Percentiles rank a stretch among this genome's conserved stretches.
These are phyloP conservation scores for Pleurotus platypus DNA, from an alignment of 768 basidiomycete species.

Conservation along the genomic window DNA sequence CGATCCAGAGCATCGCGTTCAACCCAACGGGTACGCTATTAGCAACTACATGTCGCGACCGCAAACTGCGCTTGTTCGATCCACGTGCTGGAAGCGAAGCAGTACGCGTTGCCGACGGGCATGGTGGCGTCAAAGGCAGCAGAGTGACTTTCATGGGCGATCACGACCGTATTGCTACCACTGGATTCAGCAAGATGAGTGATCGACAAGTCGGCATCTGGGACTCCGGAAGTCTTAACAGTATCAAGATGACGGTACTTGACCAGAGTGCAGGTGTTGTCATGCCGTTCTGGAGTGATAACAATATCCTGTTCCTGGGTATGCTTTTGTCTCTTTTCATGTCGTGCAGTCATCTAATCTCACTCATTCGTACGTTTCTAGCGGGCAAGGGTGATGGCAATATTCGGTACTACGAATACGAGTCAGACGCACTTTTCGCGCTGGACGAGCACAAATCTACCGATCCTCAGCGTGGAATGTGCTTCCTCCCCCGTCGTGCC, in stretches of 20 bases:
- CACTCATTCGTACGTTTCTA: slow-evolving; percentile 15
- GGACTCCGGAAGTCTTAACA: slow-evolving; percentile 77
- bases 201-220: slow-evolving; percentile 89
- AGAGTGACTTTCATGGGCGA: slow-evolving; percentile 91
- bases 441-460: slow-evolving; percentile 84
- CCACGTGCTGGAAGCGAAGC: slow-evolving; percentile 80
- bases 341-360: slow-evolving; percentile 1
- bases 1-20: slow-evolving; percentile 83
- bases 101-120: slow-evolving; percentile 79
- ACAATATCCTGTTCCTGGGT: slow-evolving; percentile 86
- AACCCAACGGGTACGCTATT: slow-evolving; percentile 77
- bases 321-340: slow-evolving; percentile 15
- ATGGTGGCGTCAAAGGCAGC: slow-evolving; percentile 90
- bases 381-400: slow-evolving; percentile 98
- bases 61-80: slow-evolving; percentile 90
- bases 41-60: slow-evolving; percentile 89
- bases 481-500: slow-evolving; percentile 90
- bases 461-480: slow-evolving; percentile 95
- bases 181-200: slow-evolving; percentile 95
- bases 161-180: slow-evolving; percentile 84
- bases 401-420: slow-evolving; percentile 96
- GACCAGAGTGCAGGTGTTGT: slow-evolving; percentile 92
- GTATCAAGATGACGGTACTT: slow-evolving; percentile 71
- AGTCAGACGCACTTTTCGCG: slow-evolving; percentile 73
- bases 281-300: slow-evolving; percentile 98